Base-by-base conservation (phyloP, 2,329 filamentous ascomycete genomes). In the Daldinia sp. region DNA sequence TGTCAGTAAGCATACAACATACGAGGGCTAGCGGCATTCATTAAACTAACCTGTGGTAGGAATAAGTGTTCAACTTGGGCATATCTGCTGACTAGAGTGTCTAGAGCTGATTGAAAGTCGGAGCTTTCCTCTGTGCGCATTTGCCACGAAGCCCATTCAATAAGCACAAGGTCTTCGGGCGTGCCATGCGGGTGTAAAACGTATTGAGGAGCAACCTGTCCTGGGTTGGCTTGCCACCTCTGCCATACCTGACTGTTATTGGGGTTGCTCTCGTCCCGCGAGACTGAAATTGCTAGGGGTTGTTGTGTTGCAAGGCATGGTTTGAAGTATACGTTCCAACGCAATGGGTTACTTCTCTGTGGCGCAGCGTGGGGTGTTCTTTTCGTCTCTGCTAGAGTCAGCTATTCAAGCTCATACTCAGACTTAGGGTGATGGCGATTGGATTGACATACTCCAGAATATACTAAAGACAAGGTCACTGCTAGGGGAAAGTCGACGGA, bases 101-200 rank as follows among this genome's bases (percentile, higher is more conserved):
- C 71, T 30, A 74, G 57, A 35, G 69, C 69, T n/a, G 68, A 69
- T 60, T 74, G 73, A 57, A 73, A 69, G 48, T 60, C 58, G 10
- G 47, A 21, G 37, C 61, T 48, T 48, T 60, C 63, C 32, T 70
- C 67, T 37, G 39, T 53, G 43, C 50, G 43, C 66, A 73, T 72
- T 50, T 73, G 66, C 21, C 62, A 54, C 27, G 71, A 68, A 37
- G 70, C 71, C 72, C 72, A 73, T 13, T 63, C 39, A 32, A 70
- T 64, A 17, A 67, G 66, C 11, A 23, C 29, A 13, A 23, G 43
- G 17, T 64, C 63, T 53, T 68, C 61, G 10, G 63, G 63, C 27
- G 39, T 15, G 17, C 25, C 15, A 43, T 66, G 51, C 17, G 45
- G 56, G 29, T 64, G 55, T 48, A 67, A 55, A 21, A 61, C 49